These are phyloP conservation scores for Calonectria henricotiae DNA, from an alignment of 2,329 filamentous ascomycete genomes.

Conservation along the genomic window DNA sequence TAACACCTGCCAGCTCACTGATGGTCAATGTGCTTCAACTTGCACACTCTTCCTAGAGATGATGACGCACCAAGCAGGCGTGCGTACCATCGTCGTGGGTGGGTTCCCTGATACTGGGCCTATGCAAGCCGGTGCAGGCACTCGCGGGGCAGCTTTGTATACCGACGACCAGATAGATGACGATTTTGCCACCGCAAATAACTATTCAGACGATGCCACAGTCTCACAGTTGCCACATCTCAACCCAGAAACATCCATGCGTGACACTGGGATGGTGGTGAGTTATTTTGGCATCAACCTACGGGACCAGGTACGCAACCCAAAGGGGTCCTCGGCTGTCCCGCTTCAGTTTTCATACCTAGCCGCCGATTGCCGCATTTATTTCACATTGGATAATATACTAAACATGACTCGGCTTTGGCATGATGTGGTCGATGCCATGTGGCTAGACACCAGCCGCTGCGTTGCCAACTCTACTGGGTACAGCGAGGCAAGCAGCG, in stretches of 20 bases:
- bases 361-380: slow-evolving; percentile 1
- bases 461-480: slow-evolving; percentile 6
- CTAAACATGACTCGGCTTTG: slow-evolving; percentile 5
- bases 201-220: not conserved
- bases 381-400: not conserved
- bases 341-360: slow-evolving; percentile 11
- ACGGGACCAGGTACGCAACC: not conserved
- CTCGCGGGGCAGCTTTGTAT: not conserved
- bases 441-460: not conserved
- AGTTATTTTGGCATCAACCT: not conserved
- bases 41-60: slow-evolving; percentile 9
- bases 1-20: not conserved
- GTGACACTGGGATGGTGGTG: not conserved
- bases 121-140: slow-evolving; percentile 6
- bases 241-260: not conserved
- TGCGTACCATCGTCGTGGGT: not conserved
- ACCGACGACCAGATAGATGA: not conserved
- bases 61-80: slow-evolving; percentile 6
- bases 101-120: not conserved
- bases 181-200: not conserved
- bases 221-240: not conserved
- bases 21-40: not conserved
- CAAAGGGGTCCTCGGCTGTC: not conserved
- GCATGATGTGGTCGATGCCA: not conserved
- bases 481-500: not conserved